phyloP scores from a whole-genome alignment of 257 asterid genomes.

The Lycium ferocissimum region DNA sequence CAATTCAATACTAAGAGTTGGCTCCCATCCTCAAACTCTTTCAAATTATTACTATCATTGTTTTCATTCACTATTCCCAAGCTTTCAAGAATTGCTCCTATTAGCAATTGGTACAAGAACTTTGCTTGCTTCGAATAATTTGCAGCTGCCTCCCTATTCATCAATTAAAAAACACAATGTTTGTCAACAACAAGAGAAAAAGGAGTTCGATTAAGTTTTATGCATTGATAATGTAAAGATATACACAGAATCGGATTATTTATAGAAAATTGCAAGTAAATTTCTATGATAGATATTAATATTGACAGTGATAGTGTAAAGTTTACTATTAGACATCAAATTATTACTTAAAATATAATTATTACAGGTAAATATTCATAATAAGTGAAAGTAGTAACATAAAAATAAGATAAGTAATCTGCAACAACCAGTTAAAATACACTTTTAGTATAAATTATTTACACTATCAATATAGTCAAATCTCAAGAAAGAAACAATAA shows the following conservation, averaged over 20 bases:
- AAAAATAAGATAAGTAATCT: no score
- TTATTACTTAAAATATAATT: no score
- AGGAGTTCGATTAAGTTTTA: neutral
- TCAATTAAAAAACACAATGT: neutral
- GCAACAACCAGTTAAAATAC: neutral
- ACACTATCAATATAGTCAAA: no score
- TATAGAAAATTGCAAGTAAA: no score
- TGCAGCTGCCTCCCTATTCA: conserved; percentile 35
- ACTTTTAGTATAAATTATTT: neutral
- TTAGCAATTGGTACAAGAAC: conserved; percentile 33
- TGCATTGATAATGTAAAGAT: no score
- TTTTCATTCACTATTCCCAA: conserved; percentile 36
- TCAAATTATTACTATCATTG: neutral
- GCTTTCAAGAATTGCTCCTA: conserved; percentile 47
- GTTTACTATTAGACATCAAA: no score
- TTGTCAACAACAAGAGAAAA: neutral
- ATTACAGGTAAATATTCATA: neutral
- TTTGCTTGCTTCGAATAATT: conserved; percentile 37
- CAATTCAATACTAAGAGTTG: conserved; percentile 47
- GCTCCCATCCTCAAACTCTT: conserved; percentile 45
- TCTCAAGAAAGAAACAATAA: no score
- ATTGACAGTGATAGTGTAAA: no score
- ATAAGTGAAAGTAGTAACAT: neutral
- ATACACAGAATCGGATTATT: no score
- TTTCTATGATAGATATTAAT: no score